A percentile compares a stretch with the other conserved stretches of the same genome.
phyloP scores from a whole-genome alignment of 148 eudicot species.

The Simmondsia chinensis region DNA sequence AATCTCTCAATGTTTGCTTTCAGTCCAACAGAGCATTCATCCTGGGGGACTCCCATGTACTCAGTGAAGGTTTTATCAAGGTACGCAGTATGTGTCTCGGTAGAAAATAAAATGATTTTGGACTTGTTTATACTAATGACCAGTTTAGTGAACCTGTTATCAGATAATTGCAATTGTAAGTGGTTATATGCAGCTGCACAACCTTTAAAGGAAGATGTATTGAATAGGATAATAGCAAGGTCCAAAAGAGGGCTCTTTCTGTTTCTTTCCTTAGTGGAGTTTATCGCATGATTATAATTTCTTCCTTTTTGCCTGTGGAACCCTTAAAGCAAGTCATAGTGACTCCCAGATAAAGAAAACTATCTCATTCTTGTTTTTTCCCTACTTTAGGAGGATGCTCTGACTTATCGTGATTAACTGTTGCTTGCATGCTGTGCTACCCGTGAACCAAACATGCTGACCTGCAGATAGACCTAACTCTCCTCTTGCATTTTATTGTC shows the following conservation, averaged over 20 bases:
- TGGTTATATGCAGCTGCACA: too few relatives aligned
- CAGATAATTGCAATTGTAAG: too few relatives aligned
- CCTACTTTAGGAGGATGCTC: too few relatives aligned
- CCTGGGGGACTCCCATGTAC: conserved; percentile 77
- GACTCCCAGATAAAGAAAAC: background rate
- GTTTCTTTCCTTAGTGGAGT: background rate
- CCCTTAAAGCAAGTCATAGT: background rate
- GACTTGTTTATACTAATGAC: too few relatives aligned
- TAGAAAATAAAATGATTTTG: background rate
- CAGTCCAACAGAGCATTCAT: conserved; percentile 71
- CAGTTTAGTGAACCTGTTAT: too few relatives aligned
- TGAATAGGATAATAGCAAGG: too few relatives aligned
- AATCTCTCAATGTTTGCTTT: conserved; percentile 17
- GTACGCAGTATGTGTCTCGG: conserved; percentile 22
- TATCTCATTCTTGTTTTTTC: too few relatives aligned
- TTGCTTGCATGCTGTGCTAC: background rate
- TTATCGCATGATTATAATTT: background rate
- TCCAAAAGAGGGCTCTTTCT: too few relatives aligned
- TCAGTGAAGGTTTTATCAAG: conserved; percentile 80
- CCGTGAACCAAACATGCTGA: too few relatives aligned
- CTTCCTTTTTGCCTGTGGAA: background rate
- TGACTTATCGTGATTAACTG: background rate
- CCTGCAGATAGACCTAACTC: background rate
- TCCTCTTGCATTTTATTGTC: conserved; percentile 1
- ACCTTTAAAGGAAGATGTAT: too few relatives aligned